Conservation (phyloP, 495 filamentous ascomycete species). For the Penicillium odoratum region DNA sequence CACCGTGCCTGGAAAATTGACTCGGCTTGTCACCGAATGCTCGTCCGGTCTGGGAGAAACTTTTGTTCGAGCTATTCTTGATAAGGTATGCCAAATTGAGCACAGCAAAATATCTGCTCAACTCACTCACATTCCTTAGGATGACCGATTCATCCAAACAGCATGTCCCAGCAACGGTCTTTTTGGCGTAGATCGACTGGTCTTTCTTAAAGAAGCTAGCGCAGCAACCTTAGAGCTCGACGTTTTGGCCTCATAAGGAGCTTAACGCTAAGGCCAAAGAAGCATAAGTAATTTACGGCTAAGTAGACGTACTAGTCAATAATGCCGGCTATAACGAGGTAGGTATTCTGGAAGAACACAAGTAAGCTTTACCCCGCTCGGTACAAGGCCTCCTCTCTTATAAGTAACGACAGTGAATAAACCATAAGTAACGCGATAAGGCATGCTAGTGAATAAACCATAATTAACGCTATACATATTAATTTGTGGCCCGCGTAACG, state of each 20-base stretch:
- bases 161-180: conserved; percentile 32
- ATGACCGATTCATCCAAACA: conserved; percentile 57
- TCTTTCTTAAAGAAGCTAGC: conserved; percentile 42
- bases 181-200: conserved; percentile 31
- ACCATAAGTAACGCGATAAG: too few species aligned
- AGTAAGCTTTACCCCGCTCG: too few species aligned
- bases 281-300: conserved; percentile 36
- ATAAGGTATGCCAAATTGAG: not conserved
- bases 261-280: conserved; percentile 38
- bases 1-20: not conserved
- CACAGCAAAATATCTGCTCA: not conserved
- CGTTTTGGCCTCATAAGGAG: conserved; percentile 35
- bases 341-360: conserved; percentile 25
- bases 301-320: conserved; percentile 53
- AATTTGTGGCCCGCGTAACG: too few species aligned
- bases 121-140: conserved; percentile 17
- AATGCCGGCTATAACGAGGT: conserved; percentile 47
- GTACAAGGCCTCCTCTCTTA: too few species aligned
- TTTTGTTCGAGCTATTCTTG: conserved; percentile 5
- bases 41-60: not conserved
- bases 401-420: too few species aligned
- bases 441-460: too few species aligned
- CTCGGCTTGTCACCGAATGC: conserved; percentile 2
- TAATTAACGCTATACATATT: too few species aligned
- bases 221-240: conserved; percentile 45